Conservation (phyloP, 2,329 filamentous ascomycete species). For the Colletotrichum siamense region DNA sequence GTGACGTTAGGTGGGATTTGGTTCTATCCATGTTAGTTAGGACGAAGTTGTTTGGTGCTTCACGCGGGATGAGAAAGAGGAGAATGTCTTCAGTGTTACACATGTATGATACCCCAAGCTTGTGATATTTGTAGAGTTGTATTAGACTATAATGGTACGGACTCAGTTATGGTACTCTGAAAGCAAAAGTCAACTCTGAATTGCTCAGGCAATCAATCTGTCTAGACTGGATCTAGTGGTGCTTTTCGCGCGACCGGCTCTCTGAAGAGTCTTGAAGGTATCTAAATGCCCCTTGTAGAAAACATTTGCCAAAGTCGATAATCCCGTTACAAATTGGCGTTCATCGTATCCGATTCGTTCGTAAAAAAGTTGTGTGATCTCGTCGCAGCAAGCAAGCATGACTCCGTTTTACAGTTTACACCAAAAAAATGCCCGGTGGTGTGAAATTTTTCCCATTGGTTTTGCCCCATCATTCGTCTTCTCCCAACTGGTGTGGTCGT, state of each 20-base stretch:
- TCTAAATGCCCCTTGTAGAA: conserved; percentile 11
- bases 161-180: background rate
- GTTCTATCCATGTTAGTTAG: background rate
- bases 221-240: conserved; percentile 14
- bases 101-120: background rate
- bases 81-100: background rate
- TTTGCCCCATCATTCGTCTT: conserved; percentile 9
- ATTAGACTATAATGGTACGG: background rate
- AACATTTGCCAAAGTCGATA: conserved; percentile 1
- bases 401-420: conserved; percentile 7
- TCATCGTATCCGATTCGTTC: background rate
- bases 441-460: background rate
- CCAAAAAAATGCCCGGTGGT: background rate
- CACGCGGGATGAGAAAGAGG: background rate
- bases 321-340: background rate
- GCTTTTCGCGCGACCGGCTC: conserved; percentile 14
- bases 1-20: background rate
- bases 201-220: conserved; percentile 4
- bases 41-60: background rate
- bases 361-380: background rate
- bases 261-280: conserved; percentile 21
- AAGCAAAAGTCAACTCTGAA: background rate
- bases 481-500: background rate
- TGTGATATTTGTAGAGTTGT: background rate
- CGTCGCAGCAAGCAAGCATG: conserved; percentile 8